phyloP scores from a whole-genome alignment of 257 asterid genomes.

The Fraxinus cuspidata region DNA sequence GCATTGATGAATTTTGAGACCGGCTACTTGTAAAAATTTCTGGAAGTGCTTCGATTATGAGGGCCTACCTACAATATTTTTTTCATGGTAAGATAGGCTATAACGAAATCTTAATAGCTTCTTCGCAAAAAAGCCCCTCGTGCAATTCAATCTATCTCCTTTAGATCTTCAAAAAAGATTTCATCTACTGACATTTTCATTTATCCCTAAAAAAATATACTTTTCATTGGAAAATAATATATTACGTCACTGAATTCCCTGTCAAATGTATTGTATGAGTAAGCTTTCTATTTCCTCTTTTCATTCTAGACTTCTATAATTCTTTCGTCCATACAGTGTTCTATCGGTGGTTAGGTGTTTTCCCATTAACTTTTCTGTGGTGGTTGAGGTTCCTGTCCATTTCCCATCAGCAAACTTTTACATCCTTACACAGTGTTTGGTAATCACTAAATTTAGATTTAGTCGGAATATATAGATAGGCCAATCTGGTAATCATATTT shows the following conservation, averaged over 20 bases:
- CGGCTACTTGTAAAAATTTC: neutral
- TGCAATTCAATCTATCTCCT: too few species aligned
- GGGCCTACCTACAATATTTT: too few species aligned
- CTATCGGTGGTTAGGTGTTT: neutral
- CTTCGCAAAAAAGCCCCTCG: too few species aligned
- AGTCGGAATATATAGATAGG: neutral
- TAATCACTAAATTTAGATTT: neutral
- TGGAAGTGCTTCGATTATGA: too few species aligned
- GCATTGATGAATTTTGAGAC: neutral
- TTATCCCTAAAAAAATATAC: neutral
- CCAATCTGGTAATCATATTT: neutral
- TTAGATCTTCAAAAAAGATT: too few species aligned
- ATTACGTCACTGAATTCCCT: neutral
- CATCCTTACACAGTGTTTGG: neutral
- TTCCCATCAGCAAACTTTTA: slow-evolving; percentile 20
- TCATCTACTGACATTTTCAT: neutral
- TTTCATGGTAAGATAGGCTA: too few species aligned
- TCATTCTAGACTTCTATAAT: neutral
- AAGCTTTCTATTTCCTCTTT: slow-evolving; percentile 1
- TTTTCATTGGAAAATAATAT: neutral
- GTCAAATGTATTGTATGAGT: neutral
- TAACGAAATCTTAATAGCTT: too few species aligned
- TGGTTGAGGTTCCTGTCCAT: slow-evolving; percentile 16
- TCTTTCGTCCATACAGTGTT: neutral
- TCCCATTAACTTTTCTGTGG: slow-evolving; percentile 17